phyloP scores from a whole-genome alignment of 2,329 filamentous ascomycete species.

The Ophiostoma sp. region DNA sequence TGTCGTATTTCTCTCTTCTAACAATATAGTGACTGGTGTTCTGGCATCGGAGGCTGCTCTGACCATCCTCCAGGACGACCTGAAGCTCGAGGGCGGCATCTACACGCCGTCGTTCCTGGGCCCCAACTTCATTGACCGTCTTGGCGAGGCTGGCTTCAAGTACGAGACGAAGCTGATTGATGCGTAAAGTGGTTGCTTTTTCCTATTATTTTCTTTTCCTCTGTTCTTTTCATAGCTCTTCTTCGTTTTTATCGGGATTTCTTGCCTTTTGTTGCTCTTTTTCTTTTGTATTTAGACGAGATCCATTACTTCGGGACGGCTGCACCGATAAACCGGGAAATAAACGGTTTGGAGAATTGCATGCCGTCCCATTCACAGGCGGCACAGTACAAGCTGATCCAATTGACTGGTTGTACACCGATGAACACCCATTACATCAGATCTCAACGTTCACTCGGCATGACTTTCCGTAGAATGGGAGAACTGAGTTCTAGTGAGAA shows the following conservation, averaged over 20 bases:
- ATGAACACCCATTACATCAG: not conserved
- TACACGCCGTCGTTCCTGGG: conserved; percentile 73
- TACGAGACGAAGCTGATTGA: conserved; percentile 52
- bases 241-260: not conserved
- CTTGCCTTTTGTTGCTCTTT: not conserved
- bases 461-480: not conserved
- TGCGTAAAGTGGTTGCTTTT: not conserved
- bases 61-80: conserved; percentile 63
- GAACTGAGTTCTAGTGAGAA: not conserved
- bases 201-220: not conserved
- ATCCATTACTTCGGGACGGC: not conserved
- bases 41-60: conserved; percentile 64
- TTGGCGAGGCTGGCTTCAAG: conserved; percentile 62
- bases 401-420: not conserved
- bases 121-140: conserved; percentile 63
- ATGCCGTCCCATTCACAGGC: not conserved
- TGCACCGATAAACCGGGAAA: not conserved
- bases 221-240: not conserved
- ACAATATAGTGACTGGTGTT: conserved; percentile 60
- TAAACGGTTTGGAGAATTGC: not conserved
- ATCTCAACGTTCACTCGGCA: not conserved
- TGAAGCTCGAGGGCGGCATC: conserved; percentile 63
- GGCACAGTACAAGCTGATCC: not conserved
- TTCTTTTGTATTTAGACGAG: not conserved
- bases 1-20: not conserved